These are phyloP conservation scores for Manihot esculenta DNA, from an alignment of 441 rosid species.

Conservation along the genomic window DNA sequence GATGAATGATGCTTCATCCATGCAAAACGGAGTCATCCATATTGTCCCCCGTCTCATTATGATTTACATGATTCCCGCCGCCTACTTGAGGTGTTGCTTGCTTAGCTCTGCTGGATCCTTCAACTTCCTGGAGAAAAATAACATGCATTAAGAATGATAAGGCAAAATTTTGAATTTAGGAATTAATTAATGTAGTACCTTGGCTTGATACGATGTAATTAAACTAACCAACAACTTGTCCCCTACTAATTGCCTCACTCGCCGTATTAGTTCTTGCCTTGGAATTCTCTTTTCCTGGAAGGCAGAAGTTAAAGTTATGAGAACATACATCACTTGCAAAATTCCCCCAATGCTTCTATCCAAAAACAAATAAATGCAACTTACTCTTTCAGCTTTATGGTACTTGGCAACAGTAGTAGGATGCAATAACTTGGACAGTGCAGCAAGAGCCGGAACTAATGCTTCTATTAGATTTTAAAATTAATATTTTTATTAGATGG, in stretches of 20 bases:
- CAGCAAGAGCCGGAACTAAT: constrained; percentile 53
- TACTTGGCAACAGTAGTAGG: constrained; percentile 42
- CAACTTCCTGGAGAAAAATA: constrained; percentile 17
- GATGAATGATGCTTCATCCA: too few species aligned
- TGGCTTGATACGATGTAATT: constrained; percentile 53
- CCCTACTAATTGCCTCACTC: constrained; percentile 60
- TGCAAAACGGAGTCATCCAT: not conserved
- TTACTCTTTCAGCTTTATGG: constrained; percentile 55
- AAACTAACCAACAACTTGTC: constrained; percentile 65
- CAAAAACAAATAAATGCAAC: constrained; percentile 10
- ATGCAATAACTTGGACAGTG: constrained; percentile 58
- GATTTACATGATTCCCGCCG: not conserved
- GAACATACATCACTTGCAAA: not conserved
- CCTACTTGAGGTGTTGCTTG: not conserved
- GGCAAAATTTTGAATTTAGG: too few species aligned
- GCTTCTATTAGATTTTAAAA: too few species aligned
- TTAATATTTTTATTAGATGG: too few species aligned
- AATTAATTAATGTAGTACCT: too few species aligned
- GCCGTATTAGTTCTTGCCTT: constrained; percentile 50
- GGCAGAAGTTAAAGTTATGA: constrained; percentile 11
- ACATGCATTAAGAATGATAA: not conserved
- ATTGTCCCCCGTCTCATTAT: not conserved
- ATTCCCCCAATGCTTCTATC: not conserved
- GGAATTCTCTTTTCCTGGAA: constrained; percentile 62
- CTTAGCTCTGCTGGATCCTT: not conserved